Base-by-base conservation (phyloP, 116 monocot species). In the Phalaenopsis hybrid region DNA sequence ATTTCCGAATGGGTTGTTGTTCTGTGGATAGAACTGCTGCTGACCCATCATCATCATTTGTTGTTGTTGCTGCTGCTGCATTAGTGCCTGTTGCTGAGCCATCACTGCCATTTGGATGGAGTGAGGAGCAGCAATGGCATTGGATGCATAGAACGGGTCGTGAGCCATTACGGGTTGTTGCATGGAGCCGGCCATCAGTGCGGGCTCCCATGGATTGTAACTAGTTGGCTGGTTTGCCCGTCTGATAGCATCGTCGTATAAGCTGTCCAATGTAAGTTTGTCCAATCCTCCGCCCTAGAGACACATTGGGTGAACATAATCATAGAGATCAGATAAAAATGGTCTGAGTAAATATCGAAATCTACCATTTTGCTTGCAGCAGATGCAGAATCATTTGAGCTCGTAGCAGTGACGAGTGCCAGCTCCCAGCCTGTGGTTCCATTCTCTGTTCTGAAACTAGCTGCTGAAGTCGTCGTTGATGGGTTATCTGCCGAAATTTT, bases 171-270 rank as follows among this genome's bases (percentile, higher is more conserved):
- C 34, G 0, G 75, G 75, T 45, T 43, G 75, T 6, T 82, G 91
- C 44, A 91, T 87, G 55, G 85, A 16, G 16, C 57, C 77, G 0
- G 81, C 78, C 67, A 83, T 70, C 0, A 91, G 86, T 31, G 72
- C 80, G 7, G 51, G 70, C 82, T 98, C 95, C 98, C 98, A 98
- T 15, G 98, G 98, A 79, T 93, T 98, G 89, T 98, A 95, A 85
- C 88, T 95, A 41, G 85, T 80, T 2, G 75, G 84, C 73, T 98
- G 95, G 81, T 89, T 94, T 58, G 87, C 87, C 82, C 82, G 81
- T 86, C 90, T 84, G 48, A 82, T 68, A 23, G 95, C 98, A 44
- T 98, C 98, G 1, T 95, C 95, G 51, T 98, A 98, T 79, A 98
- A 86, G 84, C 98, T 93, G 88, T 98, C 98, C 67, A 98, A 70